Percentiles rank a stretch among this genome's conserved stretches.
phyloP scores from a whole-genome alignment of 371 early-diverging fungal genomes.

The Mucor lusitanicus region DNA sequence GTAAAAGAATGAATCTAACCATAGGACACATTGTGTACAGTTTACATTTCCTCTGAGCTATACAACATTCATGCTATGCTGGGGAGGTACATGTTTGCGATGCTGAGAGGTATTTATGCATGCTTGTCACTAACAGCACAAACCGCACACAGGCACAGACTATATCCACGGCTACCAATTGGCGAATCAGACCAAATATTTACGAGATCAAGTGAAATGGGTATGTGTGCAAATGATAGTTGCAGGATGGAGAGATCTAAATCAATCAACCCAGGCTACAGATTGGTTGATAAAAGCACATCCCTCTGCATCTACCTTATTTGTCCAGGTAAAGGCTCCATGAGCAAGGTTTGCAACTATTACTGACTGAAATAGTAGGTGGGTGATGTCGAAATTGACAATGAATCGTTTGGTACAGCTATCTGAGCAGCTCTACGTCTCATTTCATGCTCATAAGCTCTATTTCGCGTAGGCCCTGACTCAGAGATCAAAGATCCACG shows the following conservation, averaged over 20 bases:
- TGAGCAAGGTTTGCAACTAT: no score
- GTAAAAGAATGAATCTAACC: not conserved
- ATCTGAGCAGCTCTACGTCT: no score
- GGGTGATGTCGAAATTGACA: slow-evolving; percentile 18
- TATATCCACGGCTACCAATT: slow-evolving; percentile 53
- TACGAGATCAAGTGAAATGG: slow-evolving; percentile 60
- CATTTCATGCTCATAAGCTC: not conserved
- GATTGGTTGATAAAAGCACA: slow-evolving; percentile 57
- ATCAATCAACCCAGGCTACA: slow-evolving; percentile 30
- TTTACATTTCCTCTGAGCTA: slow-evolving; percentile 63
- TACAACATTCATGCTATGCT: slow-evolving; percentile 50
- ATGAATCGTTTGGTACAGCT: slow-evolving; percentile 23
- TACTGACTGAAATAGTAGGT: slow-evolving; percentile 16
- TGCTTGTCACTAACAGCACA: not conserved
- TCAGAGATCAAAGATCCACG: slow-evolving; percentile 43
- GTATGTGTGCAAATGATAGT: no score
- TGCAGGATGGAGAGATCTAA: not conserved
- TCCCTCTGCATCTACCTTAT: slow-evolving; percentile 15
- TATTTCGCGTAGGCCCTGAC: slow-evolving; percentile 16
- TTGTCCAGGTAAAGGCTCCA: slow-evolving; percentile 21
- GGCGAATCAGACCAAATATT: slow-evolving; percentile 49
- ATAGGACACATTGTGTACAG: slow-evolving; percentile 18
- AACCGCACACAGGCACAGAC: slow-evolving; percentile 19
- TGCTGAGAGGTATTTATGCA: not conserved
- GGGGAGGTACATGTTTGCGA: slow-evolving; percentile 44